phyloP scores from a whole-genome alignment of 2,329 filamentous ascomycete genomes.

The Clarireedia paspali region DNA sequence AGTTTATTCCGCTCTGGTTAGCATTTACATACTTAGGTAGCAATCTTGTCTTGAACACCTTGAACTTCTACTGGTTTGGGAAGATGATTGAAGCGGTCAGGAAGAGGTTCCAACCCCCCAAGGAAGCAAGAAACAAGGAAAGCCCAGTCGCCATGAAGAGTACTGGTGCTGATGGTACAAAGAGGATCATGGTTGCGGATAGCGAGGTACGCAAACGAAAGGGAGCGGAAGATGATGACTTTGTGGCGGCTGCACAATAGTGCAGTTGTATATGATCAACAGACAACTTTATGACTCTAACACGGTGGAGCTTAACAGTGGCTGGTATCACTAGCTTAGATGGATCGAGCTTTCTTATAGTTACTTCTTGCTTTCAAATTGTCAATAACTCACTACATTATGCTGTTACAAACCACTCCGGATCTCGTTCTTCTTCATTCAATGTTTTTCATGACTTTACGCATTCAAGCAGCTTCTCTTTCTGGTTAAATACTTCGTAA shows the following conservation, averaged over 20 bases:
- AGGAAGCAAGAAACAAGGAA: conserved; percentile 29
- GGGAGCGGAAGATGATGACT: conserved; percentile 2
- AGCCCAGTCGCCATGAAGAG: conserved; percentile 23
- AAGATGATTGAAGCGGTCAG: conserved; percentile 78
- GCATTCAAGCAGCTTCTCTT: neutral
- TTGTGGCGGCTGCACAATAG: conserved; percentile 3
- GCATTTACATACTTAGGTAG: conserved; percentile 58
- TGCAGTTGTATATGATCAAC: neutral
- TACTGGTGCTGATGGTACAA: conserved; percentile 24
- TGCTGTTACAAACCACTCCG: no score
- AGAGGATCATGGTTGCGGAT: conserved; percentile 24
- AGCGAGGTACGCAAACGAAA: conserved; percentile 28
- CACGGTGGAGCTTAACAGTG: neutral
- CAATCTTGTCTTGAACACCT: conserved; percentile 64
- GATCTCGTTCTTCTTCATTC: neutral
- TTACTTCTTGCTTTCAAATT: no score
- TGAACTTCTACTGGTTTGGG: conserved; percentile 81
- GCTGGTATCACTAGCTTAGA: neutral
- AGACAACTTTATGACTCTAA: neutral
- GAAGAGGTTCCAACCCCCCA: conserved; percentile 60
- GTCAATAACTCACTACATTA: no score
- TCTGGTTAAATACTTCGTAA: neutral
- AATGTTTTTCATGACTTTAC: neutral
- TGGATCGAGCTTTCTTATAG: no score
- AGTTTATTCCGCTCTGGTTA: conserved; percentile 62